Base-by-base conservation (phyloP, 2,329 filamentous ascomycete genomes). In the Delphinella strobiligena region DNA sequence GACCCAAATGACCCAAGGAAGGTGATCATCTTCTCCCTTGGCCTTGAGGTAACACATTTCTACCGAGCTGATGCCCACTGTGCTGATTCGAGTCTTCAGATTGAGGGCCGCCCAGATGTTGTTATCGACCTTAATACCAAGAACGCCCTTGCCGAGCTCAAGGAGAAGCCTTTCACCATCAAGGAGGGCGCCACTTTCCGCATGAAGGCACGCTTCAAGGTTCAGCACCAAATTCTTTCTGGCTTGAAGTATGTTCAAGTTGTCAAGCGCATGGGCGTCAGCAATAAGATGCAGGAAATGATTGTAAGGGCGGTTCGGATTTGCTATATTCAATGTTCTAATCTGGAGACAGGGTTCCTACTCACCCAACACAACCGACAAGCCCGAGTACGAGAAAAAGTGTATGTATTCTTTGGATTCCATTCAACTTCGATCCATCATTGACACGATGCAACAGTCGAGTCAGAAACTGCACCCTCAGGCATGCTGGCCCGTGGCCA, bases 231-330 rank as follows among this genome's bases (percentile, higher is more conserved):
- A 64, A 89, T 98, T 50, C 75, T 96, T 40, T 91, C 84, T 53
- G 91, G 91, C 34, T 67, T 98, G 58, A 93, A 95, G 68, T 98
- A 96, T 62, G 75, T 98, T 42, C 91, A 98, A 67, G 75, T 87
- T 31, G 83, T 95, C 47, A 93, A 91, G 74, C 74, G 88, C 53
- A 87, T 87, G 71, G 83, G 84, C 40, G 73, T 96, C 59, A 77
- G 76, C 45, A 84, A 82, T 69, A 98, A 95, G 75, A 82, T 91
- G 56, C 83, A 93, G 53, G 89, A 96, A 69, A 98, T 98, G 91
- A 82, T 98, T 74, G 87, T 91, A 64, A 56, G 80, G 71, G 22
- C n/a, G n/a, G n/a, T n/a, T n/a, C n/a, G n/a, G n/a, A n/a, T n/a
- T n/a, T n/a, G n/a, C n/a, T n/a, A n/a, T n/a, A n/a, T n/a, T n/a